Percentiles rank a stretch among this genome's conserved stretches.
These are phyloP conservation scores for Telfairia occidentalis DNA, from an alignment of 331 rosid genomes.

Conservation along the genomic window DNA sequence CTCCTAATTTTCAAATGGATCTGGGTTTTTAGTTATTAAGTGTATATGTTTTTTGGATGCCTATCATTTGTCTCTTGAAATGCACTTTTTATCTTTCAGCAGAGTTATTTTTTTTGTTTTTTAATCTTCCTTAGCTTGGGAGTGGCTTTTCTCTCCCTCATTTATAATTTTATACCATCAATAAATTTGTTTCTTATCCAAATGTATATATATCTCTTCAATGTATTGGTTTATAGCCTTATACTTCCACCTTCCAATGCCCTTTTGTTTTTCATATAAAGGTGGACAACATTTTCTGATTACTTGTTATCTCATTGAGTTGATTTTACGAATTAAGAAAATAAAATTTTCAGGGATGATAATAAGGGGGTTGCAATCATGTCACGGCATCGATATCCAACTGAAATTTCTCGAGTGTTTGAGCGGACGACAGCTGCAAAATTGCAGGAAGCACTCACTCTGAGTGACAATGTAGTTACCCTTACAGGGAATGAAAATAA, in stretches of 20 bases:
- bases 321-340: neutral
- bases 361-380: slow-evolving; percentile 94
- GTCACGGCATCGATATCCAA: slow-evolving; percentile 95
- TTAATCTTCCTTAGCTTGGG: slow-evolving; percentile 1
- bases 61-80: neutral
- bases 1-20: neutral
- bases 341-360: slow-evolving; percentile 53
- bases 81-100: neutral
- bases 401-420: slow-evolving; percentile 74
- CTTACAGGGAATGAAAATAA: slow-evolving; percentile 31
- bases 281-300: neutral
- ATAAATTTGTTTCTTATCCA: neutral
- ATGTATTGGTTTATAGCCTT: neutral
- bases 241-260: neutral
- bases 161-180: neutral
- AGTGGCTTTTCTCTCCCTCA: neutral
- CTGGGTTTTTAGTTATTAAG: neutral
- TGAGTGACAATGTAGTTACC: slow-evolving; percentile 29
- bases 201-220: neutral
- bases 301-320: neutral
- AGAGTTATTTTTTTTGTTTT: no score
- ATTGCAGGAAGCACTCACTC: slow-evolving; percentile 51
- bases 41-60: neutral
- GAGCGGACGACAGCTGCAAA: slow-evolving; percentile 58
- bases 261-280: neutral